These are phyloP conservation scores for Brassica napus DNA, from an alignment of 345 rosid genomes.

Conservation along the genomic window DNA sequence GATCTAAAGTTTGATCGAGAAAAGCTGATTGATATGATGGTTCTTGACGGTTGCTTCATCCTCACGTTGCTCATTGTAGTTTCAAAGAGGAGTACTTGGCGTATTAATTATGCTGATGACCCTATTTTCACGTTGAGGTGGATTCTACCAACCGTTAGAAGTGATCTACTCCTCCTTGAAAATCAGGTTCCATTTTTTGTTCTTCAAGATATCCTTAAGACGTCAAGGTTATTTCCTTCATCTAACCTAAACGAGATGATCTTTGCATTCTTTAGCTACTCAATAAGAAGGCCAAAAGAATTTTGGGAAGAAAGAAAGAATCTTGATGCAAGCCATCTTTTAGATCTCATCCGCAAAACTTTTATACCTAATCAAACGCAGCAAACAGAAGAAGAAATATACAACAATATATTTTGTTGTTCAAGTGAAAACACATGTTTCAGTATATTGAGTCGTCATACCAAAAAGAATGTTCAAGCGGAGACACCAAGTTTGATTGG, in stretches of 20 bases:
- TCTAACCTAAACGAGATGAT: neutral
- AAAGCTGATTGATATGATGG: constrained; percentile 45
- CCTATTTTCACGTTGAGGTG: constrained; percentile 52
- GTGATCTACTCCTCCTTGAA: constrained; percentile 30
- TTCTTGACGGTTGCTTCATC: constrained; percentile 61
- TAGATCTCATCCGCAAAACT: constrained; percentile 28
- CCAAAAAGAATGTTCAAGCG: neutral
- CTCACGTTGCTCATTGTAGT: constrained; percentile 52
- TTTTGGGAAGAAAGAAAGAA: neutral
- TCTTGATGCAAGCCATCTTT: constrained; percentile 17
- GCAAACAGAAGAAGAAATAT: neutral
- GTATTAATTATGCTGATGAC: too few relatives aligned
- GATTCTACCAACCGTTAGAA: constrained; percentile 35
- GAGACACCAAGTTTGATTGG: constrained; percentile 24
- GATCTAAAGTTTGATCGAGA: neutral
- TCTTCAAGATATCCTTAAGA: neutral
- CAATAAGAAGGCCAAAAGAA: neutral
- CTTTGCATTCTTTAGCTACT: neutral
- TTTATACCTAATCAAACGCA: neutral
- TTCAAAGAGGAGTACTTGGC: constrained; percentile 20
- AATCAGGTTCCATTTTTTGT: constrained; percentile 31
- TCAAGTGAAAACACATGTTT: neutral
- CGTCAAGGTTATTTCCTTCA: constrained; percentile 8
- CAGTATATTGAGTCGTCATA: neutral
- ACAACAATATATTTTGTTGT: neutral